phyloP scores from a whole-genome alignment of 345 rosid genomes.

The Syzygium oleosum region DNA sequence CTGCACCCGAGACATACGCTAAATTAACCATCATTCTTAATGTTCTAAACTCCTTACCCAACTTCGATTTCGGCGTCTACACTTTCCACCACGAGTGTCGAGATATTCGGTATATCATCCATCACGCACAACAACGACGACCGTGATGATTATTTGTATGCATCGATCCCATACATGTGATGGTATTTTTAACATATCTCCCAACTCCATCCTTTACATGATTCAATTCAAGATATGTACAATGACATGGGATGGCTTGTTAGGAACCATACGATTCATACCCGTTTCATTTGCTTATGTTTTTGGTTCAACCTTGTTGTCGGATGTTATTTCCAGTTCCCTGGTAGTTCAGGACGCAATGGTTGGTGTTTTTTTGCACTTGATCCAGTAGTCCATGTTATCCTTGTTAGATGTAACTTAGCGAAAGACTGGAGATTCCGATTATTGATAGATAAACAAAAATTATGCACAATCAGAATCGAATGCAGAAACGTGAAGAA shows the following conservation, averaged over 20 bases:
- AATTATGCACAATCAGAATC: too few species aligned
- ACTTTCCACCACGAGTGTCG: neutral
- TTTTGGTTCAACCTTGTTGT: neutral
- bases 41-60: neutral
- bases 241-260: neutral
- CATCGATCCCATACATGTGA: neutral
- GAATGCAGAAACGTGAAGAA: too few species aligned
- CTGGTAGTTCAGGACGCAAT: neutral
- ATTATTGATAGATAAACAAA: too few species aligned
- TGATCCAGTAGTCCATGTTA: neutral
- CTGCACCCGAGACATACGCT: neutral
- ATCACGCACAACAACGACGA: neutral
- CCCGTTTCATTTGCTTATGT: neutral
- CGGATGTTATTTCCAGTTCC: neutral
- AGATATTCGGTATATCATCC: neutral
- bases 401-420: neutral
- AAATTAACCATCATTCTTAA: neutral
- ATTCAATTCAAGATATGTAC: neutral
- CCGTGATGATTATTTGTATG: neutral
- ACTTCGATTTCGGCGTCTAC: neutral
- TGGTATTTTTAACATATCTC: neutral
- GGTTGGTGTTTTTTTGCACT: neutral
- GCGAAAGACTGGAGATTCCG: too few species aligned
- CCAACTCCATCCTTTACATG: neutral
- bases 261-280: neutral